Evolutionary conservation across 176 grass and related monocot species (phyloP).

Genomic region (Zoysia japonica): DNA sequence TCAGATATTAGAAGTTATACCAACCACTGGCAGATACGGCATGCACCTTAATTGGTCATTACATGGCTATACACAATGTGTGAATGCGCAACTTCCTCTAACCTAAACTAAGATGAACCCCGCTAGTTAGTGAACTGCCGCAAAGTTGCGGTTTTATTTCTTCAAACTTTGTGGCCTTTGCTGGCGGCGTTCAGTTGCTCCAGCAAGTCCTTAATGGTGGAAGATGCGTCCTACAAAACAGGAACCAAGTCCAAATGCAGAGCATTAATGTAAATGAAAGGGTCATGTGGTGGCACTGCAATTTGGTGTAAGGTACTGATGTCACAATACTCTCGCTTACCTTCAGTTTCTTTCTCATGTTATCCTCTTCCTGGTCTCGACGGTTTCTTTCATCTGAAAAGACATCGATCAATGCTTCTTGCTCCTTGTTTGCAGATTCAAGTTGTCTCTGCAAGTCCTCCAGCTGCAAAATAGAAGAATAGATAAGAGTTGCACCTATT

Average conservation of each 20-base stretch:
- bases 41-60: conserved; percentile 13
- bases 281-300: not conserved
- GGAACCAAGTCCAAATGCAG: not conserved
- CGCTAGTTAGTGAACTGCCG: not conserved
- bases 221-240: conserved; percentile 61
- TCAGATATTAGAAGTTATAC: not conserved
- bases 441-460: conserved; percentile 75
- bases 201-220: conserved; percentile 69
- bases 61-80: conserved; percentile 29
- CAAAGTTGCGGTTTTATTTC: conserved; percentile 21
- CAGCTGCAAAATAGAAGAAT: conserved; percentile 52
- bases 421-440: conserved; percentile 75
- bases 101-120: not conserved
- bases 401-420: conserved; percentile 86
- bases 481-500: not conserved
- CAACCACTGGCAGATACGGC: not conserved
- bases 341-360: conserved; percentile 84
- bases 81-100: conserved; percentile 8
- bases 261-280: not conserved
- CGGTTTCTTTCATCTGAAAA: conserved; percentile 94
- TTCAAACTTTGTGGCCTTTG: conserved; percentile 57
- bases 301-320: not conserved
- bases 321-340: conserved; percentile 35
- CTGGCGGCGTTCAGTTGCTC: conserved; percentile 52
- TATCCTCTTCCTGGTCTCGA: conserved; percentile 76